Evolutionary conservation across 106 monocot genomes (phyloP), one percentile per base, ranked within the genome.

Genomic region (Allium cepa): DNA sequence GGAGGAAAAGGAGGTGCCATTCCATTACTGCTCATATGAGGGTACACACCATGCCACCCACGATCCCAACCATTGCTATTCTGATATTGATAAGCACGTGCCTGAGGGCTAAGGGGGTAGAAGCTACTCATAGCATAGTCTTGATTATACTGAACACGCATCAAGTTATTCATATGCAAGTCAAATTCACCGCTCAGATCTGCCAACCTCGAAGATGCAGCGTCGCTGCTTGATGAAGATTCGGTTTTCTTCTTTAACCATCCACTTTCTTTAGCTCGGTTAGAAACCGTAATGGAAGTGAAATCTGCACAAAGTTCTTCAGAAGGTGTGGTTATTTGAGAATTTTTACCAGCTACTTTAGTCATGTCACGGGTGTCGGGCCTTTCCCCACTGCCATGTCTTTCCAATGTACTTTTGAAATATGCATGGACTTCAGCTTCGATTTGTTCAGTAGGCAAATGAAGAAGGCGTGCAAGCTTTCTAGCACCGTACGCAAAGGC

Each of bases 401-500:
- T 83, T 10, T 81, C 88, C 66, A 96, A 66, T 56, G 91, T 96
- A 67, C 84, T 91, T 27, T 47, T 71, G 66, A 96, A 96, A 73
- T 91, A 96, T 48, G 65, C 69, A 47, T 64, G 57, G 10, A 96
- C 66, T 59, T 88, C 83, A 72, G 59, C 75, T 9, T 68, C 60
- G 56, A 91, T 82, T 45, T 17, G 36, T 71, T 80, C 77, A 72
- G 64, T 17, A 61, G 83, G 78, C 64, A 81, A 72, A 8, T 78
- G 49, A 60, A 96, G 91, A 26, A 96, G 77, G 10, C 46, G 70
- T 1, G 76, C 91, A 66, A 96, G 95, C 67, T 83, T 84, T 55
- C 77, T 74, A 73, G 95, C 95, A 55, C 95, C 95, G 75, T 84
- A 91, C 14, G 75, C 63, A 69, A 91, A 91, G 17, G 95, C 95